Base-by-base conservation (phyloP, 2,329 filamentous ascomycete genomes). In the Cadophora gregata region DNA sequence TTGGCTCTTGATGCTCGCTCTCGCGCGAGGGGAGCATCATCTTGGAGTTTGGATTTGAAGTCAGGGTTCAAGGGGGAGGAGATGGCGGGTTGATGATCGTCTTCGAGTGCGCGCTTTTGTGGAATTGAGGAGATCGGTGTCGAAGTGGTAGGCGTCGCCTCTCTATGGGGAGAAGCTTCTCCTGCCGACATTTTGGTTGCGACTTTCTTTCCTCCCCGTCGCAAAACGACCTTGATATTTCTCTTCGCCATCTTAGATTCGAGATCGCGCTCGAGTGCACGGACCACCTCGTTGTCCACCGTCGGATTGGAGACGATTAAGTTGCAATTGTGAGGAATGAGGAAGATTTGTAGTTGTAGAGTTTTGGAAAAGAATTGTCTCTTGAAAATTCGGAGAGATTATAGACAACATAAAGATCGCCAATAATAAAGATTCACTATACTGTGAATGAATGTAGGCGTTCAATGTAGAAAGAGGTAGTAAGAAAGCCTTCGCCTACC, bases 1-100 rank as follows among this genome's bases (percentile, higher is more conserved):
- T 90, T 90, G 24, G 82, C 79, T 36, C 87, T 81, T 16, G 79
- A 74, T 42, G 82, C 71, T 9, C 76, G 70, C 62, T 76, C 75
- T 27, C 74, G 74, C 9, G 72, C 70, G 19, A 73, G 61, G 14
- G 73, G 72, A 1, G 70, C 74, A 59, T 76, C 73, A 42, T 75
- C 74, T 51, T 67, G 67, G 4, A 63, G 59, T 80, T 79, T 63
- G 83, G 80, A 47, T 80, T 81, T 86, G 69, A 84, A 83, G 55
- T 90, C 87, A 56, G 89, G 88, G 73, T 93, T 93, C 69, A 94
- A 85, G 31, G 91, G 91, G 12, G 91, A 94, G 2, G 91, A 88
- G 1, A 93, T 83, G 14, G 88, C 84, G 4, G 91, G 91, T 68
- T 85, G 85, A 78, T 93, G 88, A 75, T 87, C 87, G 73, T 92